Conservation (phyloP, 768 basidiomycete genomes). For the Asterophora lycoperdoides region DNA sequence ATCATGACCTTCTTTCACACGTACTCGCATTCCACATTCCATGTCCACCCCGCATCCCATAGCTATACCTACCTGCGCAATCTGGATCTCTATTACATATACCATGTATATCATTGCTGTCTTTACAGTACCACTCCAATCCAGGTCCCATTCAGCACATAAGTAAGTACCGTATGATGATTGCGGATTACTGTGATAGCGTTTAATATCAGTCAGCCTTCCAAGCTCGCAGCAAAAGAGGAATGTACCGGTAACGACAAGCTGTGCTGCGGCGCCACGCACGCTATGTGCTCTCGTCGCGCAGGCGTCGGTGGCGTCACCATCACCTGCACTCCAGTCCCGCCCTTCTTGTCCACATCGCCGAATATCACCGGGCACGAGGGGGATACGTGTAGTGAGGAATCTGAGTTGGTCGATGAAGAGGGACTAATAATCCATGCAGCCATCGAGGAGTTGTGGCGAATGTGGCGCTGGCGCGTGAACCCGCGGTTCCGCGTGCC, state of each 20-base stretch:
- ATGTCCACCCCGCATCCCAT: not conserved
- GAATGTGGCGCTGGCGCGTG: not conserved
- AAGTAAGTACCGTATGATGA: too few species aligned
- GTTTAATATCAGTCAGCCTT: not conserved
- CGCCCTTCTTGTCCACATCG: constrained; percentile 14
- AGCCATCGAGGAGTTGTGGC: not conserved
- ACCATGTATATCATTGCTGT: constrained; percentile 6
- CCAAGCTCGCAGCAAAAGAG: too few species aligned
- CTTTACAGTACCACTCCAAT: not conserved
- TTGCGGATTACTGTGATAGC: too few species aligned
- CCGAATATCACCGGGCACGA: constrained; percentile 29
- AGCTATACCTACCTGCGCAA: not conserved
- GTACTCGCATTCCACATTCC: not conserved
- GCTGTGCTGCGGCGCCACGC: too few species aligned
- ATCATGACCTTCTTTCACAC: not conserved
- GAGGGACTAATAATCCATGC: constrained; percentile 9
- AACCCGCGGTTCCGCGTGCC: not conserved
- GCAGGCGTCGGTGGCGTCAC: constrained; percentile 31
- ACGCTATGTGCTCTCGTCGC: constrained; percentile 10
- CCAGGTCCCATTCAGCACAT: not conserved
- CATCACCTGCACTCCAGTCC: constrained; percentile 20
- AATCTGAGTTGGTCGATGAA: constrained; percentile 5
- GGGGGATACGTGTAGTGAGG: constrained; percentile 22
- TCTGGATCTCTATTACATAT: constrained; percentile 8
- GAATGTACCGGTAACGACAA: not conserved